These are phyloP conservation scores for Arachnomyces sp. DNA, from an alignment of 2,329 filamentous ascomycete species.

Conservation along the genomic window DNA sequence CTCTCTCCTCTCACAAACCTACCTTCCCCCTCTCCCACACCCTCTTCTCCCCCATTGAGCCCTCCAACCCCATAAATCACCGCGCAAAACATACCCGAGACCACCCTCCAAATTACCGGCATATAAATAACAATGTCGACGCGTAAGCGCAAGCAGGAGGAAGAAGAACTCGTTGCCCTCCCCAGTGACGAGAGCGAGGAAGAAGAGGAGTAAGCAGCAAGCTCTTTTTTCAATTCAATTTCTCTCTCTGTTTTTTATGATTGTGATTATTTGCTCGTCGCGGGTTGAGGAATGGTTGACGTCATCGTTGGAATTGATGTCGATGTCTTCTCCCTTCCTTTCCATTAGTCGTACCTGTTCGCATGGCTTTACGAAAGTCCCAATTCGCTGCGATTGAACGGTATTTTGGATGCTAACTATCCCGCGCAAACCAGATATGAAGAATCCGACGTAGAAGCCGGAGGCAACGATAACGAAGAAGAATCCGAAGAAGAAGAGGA, in stretches of 20 bases:
- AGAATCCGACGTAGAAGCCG: slow-evolving; percentile 23
- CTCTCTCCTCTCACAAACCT: background rate
- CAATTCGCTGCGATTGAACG: no score
- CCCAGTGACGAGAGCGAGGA: slow-evolving; percentile 44
- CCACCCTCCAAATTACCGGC: no score
- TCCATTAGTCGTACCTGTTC: no score
- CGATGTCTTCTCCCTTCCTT: no score
- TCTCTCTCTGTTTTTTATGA: no score
- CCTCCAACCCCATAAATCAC: background rate
- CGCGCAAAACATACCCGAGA: background rate
- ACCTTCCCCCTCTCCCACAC: background rate
- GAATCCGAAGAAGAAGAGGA: slow-evolving; percentile 16
- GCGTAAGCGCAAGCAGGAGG: slow-evolving; percentile 44
- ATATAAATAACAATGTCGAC: slow-evolving; percentile 31
- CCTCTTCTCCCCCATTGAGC: background rate
- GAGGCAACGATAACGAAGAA: slow-evolving; percentile 26
- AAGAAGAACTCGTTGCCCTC: slow-evolving; percentile 39
- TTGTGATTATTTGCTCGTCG: no score
- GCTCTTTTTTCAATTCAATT: slow-evolving; percentile 7
- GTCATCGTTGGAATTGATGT: no score
- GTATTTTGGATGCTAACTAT: background rate
- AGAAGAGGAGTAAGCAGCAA: slow-evolving; percentile 40
- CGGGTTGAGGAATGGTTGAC: no score
- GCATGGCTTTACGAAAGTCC: no score
- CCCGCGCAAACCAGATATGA: slow-evolving; percentile 20